Evolutionary conservation across 2,329 filamentous ascomycete species (phyloP).

Genomic region (Didymella sp.): DNA sequence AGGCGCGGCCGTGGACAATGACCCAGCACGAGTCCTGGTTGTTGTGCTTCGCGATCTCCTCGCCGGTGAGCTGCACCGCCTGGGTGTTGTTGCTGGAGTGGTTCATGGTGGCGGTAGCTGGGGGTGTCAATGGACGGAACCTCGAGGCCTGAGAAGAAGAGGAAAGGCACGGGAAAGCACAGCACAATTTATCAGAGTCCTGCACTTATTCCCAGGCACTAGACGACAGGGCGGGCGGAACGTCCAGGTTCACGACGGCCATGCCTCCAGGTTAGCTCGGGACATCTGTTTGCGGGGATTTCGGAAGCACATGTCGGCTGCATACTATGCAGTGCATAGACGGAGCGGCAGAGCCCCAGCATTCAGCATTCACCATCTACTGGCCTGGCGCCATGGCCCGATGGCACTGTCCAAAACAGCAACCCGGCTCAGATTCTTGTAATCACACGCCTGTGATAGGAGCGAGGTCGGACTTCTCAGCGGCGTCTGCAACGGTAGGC

Average conservation of each 20-base stretch:
- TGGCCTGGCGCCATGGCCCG: constrained; percentile 6
- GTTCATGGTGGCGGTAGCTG: constrained; percentile 49
- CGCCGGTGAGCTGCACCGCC: constrained; percentile 54
- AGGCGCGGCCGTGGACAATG: constrained; percentile 71
- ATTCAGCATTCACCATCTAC: background rate
- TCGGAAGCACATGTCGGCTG: constrained; percentile 23
- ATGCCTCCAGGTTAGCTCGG: constrained; percentile 37
- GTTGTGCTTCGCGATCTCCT: constrained; percentile 73
- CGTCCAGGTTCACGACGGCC: constrained; percentile 43
- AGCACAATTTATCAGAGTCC: constrained; percentile 6
- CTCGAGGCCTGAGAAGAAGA: constrained; percentile 2
- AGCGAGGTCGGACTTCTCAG: constrained; percentile 11
- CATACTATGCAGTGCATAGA: constrained; percentile 11
- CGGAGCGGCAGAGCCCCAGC: constrained; percentile 11
- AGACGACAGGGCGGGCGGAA: constrained; percentile 30
- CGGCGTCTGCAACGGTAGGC: constrained; percentile 15
- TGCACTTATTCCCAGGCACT: constrained; percentile 33
- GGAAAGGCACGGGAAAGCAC: constrained; percentile 9
- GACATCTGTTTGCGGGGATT: constrained; percentile 35
- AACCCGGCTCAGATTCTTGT: constrained; percentile 25
- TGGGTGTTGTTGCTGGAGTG: constrained; percentile 53
- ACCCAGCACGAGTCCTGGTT: constrained; percentile 79
- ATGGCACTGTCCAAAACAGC: constrained; percentile 19
- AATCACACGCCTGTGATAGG: constrained; percentile 22
- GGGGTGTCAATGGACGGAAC: constrained; percentile 8